Evolutionary conservation across 2,329 filamentous ascomycete genomes (phyloP), one percentile per base, ranked within the genome.

Genomic region (Trichoderma gracile): DNA sequence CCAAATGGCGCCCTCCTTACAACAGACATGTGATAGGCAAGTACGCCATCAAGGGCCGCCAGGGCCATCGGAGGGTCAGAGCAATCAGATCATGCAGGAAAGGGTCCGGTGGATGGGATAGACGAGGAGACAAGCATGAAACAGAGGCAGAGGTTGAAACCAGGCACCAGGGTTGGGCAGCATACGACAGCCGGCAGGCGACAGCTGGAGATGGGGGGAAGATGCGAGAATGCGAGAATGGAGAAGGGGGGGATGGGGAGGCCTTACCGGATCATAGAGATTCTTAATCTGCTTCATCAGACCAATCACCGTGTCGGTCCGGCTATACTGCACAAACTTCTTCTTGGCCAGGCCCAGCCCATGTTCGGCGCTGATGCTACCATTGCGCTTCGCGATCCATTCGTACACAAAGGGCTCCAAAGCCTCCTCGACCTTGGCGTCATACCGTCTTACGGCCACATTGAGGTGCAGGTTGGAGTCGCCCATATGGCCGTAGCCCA

Each of bases 401-500:
- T 99, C 93, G 74, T 97, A 99, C 25, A 99, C 92, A 79, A 90
- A 99, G 0, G 96, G 95, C 80, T 99, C 95, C 45, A 99, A 84
- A 27, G 86, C 82, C 77, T 91, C 86, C 79, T 99, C 95, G 27
- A 99, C 92, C 64, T 86, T 82, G 78, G 93, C 91, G 77, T 95
- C 92, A 77, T 95, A 98, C 67, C 89, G 81, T 67, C 93, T 82
- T 19, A 92, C 90, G 1, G 91, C 85, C 40, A 99, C 86, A 77
- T 99, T 99, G 69, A 99, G 82, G 78, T 99, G 96, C 69, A 99
- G 79, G 78, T 99, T 99, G 3, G 90, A 88, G 78, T 99, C 95
- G 45, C 95, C 96, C 93, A 99, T 98, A 77, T 99, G 95, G 40
- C 95, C 95, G 74, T 97, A 99, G 21, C 95, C 95, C 21, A 97